phyloP scores from a whole-genome alignment of 2,329 filamentous ascomycete species.

The Aspergillus candidus region DNA sequence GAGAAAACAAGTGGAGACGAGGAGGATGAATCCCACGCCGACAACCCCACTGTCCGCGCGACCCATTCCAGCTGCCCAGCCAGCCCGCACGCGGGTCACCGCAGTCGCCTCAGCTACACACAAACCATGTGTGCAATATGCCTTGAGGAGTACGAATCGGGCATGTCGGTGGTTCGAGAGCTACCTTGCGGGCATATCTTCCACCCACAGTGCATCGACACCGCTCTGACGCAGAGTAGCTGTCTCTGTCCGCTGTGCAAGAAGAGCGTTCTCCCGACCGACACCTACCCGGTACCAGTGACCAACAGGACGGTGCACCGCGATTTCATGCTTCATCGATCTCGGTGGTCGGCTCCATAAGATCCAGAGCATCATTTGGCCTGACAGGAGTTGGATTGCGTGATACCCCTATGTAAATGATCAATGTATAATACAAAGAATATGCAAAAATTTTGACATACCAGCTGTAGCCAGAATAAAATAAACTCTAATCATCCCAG shows the following conservation, averaged over 20 bases:
- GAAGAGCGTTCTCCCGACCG: slow-evolving; percentile 67
- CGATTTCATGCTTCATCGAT: slow-evolving; percentile 52
- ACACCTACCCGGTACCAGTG: slow-evolving; percentile 58
- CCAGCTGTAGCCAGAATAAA: slow-evolving; percentile 2
- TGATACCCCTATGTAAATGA: neutral
- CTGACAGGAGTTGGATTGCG: neutral
- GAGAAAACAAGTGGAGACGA: neutral
- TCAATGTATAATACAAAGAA: neutral
- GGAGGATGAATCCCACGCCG: slow-evolving; percentile 1
- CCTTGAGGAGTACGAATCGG: slow-evolving; percentile 68
- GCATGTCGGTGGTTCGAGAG: slow-evolving; percentile 69
- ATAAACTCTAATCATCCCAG: slow-evolving; percentile 10
- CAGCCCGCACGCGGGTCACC: slow-evolving; percentile 5
- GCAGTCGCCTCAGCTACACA: slow-evolving; percentile 44
- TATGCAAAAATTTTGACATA: neutral
- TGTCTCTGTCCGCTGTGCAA: slow-evolving; percentile 92
- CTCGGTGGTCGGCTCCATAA: no score
- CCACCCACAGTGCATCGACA: slow-evolving; percentile 85
- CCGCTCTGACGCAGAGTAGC: slow-evolving; percentile 69
- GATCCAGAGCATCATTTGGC: neutral
- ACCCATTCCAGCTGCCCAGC: slow-evolving; percentile 3
- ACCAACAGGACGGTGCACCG: slow-evolving; percentile 83
- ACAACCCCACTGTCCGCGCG: slow-evolving; percentile 6
- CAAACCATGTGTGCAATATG: slow-evolving; percentile 90
- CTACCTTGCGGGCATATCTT: slow-evolving; percentile 89